Conservation (phyloP, 2,329 filamentous ascomycete species). For the Neofusicoccum cordaticola region DNA sequence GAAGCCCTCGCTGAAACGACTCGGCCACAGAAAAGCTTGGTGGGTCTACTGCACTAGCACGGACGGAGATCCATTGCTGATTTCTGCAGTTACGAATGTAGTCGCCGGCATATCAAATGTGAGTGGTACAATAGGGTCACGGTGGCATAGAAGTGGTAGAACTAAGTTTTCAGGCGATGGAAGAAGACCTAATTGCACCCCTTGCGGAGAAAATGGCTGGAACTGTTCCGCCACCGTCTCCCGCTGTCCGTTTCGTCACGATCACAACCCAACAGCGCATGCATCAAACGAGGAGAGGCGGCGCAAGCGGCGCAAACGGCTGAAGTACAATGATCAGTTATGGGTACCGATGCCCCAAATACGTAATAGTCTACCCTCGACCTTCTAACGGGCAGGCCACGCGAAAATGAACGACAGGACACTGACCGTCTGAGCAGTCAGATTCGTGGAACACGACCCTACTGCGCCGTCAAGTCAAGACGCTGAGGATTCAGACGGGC, state of each 20-base stretch:
- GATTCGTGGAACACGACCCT: background rate
- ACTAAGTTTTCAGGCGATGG: background rate
- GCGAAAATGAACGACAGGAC: too few species aligned
- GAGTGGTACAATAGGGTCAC: background rate
- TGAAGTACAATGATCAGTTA: background rate
- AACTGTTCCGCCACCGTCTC: background rate
- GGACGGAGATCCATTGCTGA: background rate
- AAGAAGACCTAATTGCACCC: background rate
- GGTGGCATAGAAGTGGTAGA: too few species aligned
- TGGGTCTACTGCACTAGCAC: background rate
- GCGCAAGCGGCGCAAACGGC: background rate
- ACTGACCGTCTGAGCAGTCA: background rate
- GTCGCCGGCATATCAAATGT: conserved; percentile 1
- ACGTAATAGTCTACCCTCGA: background rate
- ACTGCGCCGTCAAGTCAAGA: background rate
- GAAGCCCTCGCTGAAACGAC: background rate
- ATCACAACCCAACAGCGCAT: background rate
- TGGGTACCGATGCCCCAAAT: background rate
- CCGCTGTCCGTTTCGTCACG: background rate
- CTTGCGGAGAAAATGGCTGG: background rate
- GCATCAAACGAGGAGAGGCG: background rate
- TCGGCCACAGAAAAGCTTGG: background rate
- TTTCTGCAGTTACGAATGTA: background rate
- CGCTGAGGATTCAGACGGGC: background rate
- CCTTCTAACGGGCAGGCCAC: too few species aligned